Percentiles rank a stretch among this genome's conserved stretches.
Evolutionary conservation across 1,284 basidiomycete species (phyloP).

Genomic region (Mycena citricolor): DNA sequence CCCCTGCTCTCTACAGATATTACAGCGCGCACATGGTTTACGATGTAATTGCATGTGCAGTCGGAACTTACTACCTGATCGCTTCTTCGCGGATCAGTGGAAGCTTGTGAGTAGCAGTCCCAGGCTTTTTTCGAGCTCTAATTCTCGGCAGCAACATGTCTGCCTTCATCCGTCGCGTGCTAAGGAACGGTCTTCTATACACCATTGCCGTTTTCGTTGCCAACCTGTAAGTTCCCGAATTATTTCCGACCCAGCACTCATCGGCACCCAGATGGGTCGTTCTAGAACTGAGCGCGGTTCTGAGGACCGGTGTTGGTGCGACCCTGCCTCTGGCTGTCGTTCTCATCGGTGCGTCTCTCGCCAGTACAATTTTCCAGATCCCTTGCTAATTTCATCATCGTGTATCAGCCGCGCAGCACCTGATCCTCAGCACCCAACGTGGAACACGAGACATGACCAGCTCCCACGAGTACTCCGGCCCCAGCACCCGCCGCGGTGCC

Average conservation of each 20-base stretch:
- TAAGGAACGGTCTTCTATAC: constrained; percentile 12
- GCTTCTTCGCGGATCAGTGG: constrained; percentile 1
- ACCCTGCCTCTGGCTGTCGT: constrained; percentile 14
- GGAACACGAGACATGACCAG: too few species aligned
- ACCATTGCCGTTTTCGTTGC: constrained; percentile 9
- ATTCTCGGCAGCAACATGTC: constrained; percentile 2
- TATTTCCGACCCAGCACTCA: too few species aligned
- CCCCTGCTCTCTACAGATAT: not conserved
- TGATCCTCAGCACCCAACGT: constrained; percentile 17
- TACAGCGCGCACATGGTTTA: constrained; percentile 12
- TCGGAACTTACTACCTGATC: constrained; percentile 8
- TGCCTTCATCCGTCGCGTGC: constrained; percentile 5
- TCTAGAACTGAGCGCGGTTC: constrained; percentile 7
- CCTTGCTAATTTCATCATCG: not conserved
- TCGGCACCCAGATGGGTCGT: too few species aligned
- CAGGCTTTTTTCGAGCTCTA: not conserved
- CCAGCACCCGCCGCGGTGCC: too few species aligned
- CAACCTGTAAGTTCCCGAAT: constrained; percentile 15
- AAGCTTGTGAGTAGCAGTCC: constrained; percentile 2
- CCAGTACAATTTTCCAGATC: not conserved
- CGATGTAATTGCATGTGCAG: constrained; percentile 7
- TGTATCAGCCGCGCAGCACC: constrained; percentile 17
- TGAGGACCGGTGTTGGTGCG: constrained; percentile 7
- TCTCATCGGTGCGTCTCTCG: constrained; percentile 6
- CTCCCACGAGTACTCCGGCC: too few species aligned